Evolutionary conservation across 306 rosid genomes (phyloP), one percentile per base, ranked within the genome.

Genomic region (Dalbergia cultrata): DNA sequence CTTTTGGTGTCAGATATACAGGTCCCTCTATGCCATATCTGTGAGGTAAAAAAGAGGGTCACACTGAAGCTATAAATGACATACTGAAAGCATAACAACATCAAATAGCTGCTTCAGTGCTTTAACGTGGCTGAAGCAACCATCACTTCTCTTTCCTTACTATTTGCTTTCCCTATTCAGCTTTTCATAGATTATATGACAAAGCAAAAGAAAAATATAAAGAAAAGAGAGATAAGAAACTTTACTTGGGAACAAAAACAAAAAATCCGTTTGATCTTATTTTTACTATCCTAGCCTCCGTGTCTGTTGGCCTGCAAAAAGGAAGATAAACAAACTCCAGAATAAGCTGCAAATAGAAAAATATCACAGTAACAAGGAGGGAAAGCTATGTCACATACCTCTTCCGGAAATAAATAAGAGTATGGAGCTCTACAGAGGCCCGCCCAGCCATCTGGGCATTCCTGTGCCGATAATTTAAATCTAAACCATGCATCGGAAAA

Each of bases 401-500:
- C 43, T 90, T 87, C 76, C 88, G 90, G 89, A 95, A 93, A 83
- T 82, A 95, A 62, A 90, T 89, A 4, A 91, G 86, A 18, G 99
- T 95, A 75, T 93, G 96, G 74, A 95, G 90, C 89, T 95, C 99
- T 77, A 93, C 96, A 19, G 98, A 95, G 62, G 97, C 93, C 62
- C 99, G 90, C 71, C 99, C 85, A 26, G 98, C 99, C 97, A 93
- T 92, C 85, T 95, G 99, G 39, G 99, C 99, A 72, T 93, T 95
- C 85, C 97, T 93, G 33, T 93, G 99, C 67, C 98, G 92, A 87
- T 91, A 92, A 85, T 95, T 95, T 81, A 95, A 94, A 89, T 95
- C 99, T 95, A 86, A 72, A 69, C 79, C 81, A 77, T 67, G 70
- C 4, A 85, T 9, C 49, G 56, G 22, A 57, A 76, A 59, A 75